Evolutionary conservation across 352 stramenopile species (phyloP).

Genomic region (Thraustochytrium striatum): DNA sequence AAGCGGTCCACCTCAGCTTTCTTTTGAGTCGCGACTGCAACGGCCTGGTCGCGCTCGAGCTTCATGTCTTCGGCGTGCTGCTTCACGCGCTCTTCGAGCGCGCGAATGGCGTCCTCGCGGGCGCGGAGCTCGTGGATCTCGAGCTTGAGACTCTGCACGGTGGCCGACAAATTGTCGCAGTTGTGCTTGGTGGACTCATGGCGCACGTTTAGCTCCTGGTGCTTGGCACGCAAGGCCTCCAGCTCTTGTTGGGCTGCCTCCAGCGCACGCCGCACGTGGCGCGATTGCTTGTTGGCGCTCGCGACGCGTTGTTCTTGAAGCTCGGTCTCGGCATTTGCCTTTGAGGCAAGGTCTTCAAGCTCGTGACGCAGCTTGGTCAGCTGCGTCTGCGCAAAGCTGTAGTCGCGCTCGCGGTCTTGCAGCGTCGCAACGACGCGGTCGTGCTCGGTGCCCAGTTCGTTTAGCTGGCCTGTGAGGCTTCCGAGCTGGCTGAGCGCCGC

Average conservation of each 20-base stretch:
- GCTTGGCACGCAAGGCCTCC: not conserved
- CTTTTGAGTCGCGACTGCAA: slow-evolving; percentile 18
- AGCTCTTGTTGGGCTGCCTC: not conserved
- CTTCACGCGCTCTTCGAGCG: not conserved
- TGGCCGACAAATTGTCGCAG: slow-evolving; percentile 6
- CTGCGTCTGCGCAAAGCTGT: slow-evolving; percentile 1
- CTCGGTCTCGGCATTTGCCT: slow-evolving; percentile 27
- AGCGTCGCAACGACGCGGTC: not conserved
- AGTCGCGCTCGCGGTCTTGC: slow-evolving; percentile 11
- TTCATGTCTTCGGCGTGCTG: slow-evolving; percentile 5
- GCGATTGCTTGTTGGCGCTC: not conserved
- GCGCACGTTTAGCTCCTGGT: slow-evolving; percentile 5
- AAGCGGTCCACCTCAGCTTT: not conserved
- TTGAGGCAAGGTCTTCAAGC: not conserved
- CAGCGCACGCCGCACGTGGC: not conserved
- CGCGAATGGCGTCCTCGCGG: not conserved
- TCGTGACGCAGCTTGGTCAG: not conserved
- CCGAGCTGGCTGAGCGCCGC: slow-evolving; percentile 11
- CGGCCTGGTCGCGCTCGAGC: slow-evolving; percentile 31
- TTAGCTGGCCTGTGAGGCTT: not conserved
- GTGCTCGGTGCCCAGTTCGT: not conserved
- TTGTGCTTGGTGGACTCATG: slow-evolving; percentile 7
- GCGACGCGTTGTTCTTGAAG: slow-evolving; percentile 25
- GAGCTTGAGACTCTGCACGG: slow-evolving; percentile 8
- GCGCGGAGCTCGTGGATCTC: slow-evolving; percentile 33